Percentiles rank a stretch among this genome's conserved stretches.
phyloP scores from a whole-genome alignment of 2,329 filamentous ascomycete species.

The Ophiosphaerella korrae region DNA sequence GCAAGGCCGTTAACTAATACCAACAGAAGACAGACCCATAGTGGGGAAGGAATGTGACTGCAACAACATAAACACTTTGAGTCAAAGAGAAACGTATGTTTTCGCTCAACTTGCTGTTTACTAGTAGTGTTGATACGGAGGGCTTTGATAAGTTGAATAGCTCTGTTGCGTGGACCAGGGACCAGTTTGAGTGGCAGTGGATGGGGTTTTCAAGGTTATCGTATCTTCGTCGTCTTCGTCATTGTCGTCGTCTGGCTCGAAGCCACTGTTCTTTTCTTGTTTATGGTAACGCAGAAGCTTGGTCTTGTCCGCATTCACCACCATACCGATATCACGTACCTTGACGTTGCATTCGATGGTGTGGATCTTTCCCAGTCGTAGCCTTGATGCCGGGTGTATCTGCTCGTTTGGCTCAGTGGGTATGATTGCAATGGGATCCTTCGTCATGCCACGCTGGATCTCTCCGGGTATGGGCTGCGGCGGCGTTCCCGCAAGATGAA shows the following conservation, averaged over 20 bases:
- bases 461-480: conserved; percentile 29
- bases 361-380: conserved; percentile 48
- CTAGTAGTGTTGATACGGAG: too few relatives aligned
- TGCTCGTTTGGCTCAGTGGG: conserved; percentile 22
- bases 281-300: conserved; percentile 17
- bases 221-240: too few relatives aligned
- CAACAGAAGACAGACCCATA: too few relatives aligned
- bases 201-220: background rate
- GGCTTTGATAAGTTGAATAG: background rate
- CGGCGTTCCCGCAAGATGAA: conserved; percentile 27
- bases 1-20: too few relatives aligned
- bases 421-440: conserved; percentile 44
- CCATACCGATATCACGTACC: conserved; percentile 45
- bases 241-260: conserved; percentile 1
- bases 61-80: background rate
- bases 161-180: background rate
- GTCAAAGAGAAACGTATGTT: background rate
- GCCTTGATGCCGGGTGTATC: conserved; percentile 44
- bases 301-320: conserved; percentile 31
- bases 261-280: conserved; percentile 5
- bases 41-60: too few relatives aligned
- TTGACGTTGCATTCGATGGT: conserved; percentile 51
- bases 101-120: background rate
- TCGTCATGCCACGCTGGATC: conserved; percentile 38
- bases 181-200: too few relatives aligned